Evolutionary conservation across 345 rosid genomes (phyloP).

Genomic region (Angophora floribunda): DNA sequence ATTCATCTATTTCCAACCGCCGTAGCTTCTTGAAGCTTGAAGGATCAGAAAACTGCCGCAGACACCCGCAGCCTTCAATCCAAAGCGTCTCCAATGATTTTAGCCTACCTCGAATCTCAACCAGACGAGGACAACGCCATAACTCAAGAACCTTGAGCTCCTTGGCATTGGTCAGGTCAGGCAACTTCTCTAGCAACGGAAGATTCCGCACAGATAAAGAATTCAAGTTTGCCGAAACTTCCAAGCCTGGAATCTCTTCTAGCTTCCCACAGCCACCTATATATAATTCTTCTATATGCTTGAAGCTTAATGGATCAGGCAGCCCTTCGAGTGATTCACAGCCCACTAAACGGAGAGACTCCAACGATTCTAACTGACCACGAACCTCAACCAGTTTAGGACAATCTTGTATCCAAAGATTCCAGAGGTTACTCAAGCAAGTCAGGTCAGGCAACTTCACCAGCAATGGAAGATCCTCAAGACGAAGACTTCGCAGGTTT

Average conservation of each 20-base stretch:
- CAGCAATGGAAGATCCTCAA: rapidly evolving
- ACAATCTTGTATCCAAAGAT: rapidly evolving
- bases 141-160: rapidly evolving
- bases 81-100: not conserved
- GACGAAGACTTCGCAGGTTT: rapidly evolving
- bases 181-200: not conserved
- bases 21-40: not conserved
- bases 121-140: rapidly evolving
- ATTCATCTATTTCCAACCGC: rapidly evolving
- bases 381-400: not conserved
- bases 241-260: rapidly evolving
- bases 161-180: not conserved
- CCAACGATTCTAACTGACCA: not conserved
- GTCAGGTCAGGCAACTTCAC: not conserved
- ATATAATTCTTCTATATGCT: not conserved
- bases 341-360: rapidly evolving
- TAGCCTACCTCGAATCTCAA: not conserved
- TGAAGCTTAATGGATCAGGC: not conserved
- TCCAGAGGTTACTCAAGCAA: not conserved
- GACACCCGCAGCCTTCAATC: rapidly evolving
- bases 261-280: not conserved
- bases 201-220: rapidly evolving
- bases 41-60: not conserved
- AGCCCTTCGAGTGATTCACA: rapidly evolving
- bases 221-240: rapidly evolving